phyloP scores from a whole-genome alignment of 2,329 filamentous ascomycete genomes.

The Fusarium sp. region DNA sequence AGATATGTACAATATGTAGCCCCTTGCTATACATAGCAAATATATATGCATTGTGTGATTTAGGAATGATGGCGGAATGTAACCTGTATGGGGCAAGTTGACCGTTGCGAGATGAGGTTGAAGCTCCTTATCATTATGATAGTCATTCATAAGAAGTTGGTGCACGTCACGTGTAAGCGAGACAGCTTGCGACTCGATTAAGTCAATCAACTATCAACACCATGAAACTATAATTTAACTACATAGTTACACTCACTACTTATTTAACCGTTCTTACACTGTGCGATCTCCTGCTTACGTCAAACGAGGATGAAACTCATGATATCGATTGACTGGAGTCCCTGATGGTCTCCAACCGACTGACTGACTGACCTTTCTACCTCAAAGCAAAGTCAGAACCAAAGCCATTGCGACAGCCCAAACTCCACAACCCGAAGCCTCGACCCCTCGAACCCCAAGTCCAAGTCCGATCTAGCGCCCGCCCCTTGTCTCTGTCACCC shows the following conservation, averaged over 20 bases:
- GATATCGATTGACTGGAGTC: constrained; percentile 27
- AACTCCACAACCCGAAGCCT: neutral
- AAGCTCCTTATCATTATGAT: constrained; percentile 7
- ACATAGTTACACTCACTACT: neutral
- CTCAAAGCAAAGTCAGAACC: neutral
- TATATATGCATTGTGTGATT: neutral
- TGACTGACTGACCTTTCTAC: neutral
- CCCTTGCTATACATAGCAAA: neutral
- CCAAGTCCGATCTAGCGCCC: constrained; percentile 5
- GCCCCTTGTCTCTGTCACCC: neutral
- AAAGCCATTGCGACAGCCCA: constrained; percentile 6
- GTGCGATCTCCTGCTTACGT: neutral
- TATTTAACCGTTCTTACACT: neutral
- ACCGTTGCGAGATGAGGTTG: neutral
- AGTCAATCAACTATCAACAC: neutral
- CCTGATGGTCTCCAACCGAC: constrained; percentile 17
- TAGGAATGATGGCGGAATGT: neutral
- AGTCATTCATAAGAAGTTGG: constrained; percentile 24
- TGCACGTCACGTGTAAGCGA: constrained; percentile 40
- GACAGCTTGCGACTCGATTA: constrained; percentile 19
- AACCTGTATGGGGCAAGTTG: neutral
- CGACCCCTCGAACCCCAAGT: neutral
- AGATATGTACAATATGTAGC: neutral
- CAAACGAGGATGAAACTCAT: constrained; percentile 30
- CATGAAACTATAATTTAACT: neutral